Conservation (phyloP, 148 eudicot genomes). For the Camellia japonica region DNA sequence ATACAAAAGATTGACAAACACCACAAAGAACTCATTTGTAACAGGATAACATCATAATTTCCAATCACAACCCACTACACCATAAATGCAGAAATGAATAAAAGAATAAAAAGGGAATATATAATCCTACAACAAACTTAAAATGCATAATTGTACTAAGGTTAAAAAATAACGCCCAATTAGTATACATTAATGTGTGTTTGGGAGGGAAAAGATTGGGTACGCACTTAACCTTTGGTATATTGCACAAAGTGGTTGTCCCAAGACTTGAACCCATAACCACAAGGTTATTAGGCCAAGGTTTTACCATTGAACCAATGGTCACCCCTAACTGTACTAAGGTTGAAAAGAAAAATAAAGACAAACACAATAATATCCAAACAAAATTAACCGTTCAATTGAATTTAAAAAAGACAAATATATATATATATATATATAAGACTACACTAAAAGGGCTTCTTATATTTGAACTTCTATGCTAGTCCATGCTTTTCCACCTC, state of each 20-base stretch:
- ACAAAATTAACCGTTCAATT: background rate
- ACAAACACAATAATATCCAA: background rate
- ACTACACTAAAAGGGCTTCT: background rate
- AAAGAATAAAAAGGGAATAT: constrained; percentile 13
- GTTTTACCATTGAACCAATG: no score
- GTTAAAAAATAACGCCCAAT: background rate
- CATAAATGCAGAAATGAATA: background rate
- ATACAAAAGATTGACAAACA: background rate
- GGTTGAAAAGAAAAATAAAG: background rate
- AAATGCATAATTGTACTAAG: background rate
- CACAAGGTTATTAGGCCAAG: no score
- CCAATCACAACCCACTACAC: background rate
- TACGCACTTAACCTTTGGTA: no score
- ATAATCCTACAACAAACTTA: background rate
- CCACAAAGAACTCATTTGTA: background rate
- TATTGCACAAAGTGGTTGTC: no score
- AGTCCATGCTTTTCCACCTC: background rate
- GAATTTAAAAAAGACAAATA: background rate
- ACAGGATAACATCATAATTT: background rate
- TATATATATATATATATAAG: background rate
- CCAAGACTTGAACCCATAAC: no score
- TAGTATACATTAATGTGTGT: no score
- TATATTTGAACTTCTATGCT: background rate
- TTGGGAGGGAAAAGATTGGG: no score
- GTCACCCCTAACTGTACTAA: background rate